Evolutionary conservation across 345 rosid genomes (phyloP).

Genomic region (Linum usitatissimum): DNA sequence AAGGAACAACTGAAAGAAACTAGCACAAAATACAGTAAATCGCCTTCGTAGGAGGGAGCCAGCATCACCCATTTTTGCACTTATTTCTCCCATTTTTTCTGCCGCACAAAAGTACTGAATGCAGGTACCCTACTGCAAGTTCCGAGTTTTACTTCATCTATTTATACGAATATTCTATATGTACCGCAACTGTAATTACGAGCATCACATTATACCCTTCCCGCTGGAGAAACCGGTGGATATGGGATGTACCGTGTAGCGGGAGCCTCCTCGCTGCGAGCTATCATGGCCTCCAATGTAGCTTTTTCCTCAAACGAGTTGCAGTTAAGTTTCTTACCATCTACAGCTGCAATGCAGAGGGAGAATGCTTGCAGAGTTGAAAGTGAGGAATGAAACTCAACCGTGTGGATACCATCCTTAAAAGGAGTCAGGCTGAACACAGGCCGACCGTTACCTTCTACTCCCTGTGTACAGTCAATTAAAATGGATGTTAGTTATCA

Average conservation of each 20-base stretch:
- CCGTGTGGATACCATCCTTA: constrained; percentile 68
- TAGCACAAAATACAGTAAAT: constrained; percentile 12
- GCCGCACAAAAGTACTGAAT: neutral
- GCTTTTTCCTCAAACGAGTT: constrained; percentile 11
- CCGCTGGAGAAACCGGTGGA: constrained; percentile 70
- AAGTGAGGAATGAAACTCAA: constrained; percentile 68
- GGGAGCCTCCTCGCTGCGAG: constrained; percentile 25
- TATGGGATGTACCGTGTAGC: constrained; percentile 39
- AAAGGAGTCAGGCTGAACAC: constrained; percentile 54
- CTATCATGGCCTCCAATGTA: constrained; percentile 8
- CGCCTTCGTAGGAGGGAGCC: constrained; percentile 5
- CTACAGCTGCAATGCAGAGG: constrained; percentile 60
- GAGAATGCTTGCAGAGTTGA: constrained; percentile 78
- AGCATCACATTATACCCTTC: constrained; percentile 45
- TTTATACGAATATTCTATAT: constrained; percentile 9
- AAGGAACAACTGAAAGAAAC: constrained; percentile 1
- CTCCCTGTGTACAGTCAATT: constrained; percentile 40
- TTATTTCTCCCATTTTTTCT: constrained; percentile 6
- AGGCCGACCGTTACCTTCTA: constrained; percentile 36
- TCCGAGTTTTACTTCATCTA: neutral
- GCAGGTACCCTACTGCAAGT: constrained; percentile 4
- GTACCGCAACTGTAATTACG: constrained; percentile 12
- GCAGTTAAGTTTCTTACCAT: constrained; percentile 29
- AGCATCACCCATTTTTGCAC: neutral
- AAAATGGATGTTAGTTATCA: constrained; percentile 2